Evolutionary conservation across 148 eudicot species (phyloP), one percentile per base, ranked within the genome.

Genomic region (Vaccinium myrtillus): DNA sequence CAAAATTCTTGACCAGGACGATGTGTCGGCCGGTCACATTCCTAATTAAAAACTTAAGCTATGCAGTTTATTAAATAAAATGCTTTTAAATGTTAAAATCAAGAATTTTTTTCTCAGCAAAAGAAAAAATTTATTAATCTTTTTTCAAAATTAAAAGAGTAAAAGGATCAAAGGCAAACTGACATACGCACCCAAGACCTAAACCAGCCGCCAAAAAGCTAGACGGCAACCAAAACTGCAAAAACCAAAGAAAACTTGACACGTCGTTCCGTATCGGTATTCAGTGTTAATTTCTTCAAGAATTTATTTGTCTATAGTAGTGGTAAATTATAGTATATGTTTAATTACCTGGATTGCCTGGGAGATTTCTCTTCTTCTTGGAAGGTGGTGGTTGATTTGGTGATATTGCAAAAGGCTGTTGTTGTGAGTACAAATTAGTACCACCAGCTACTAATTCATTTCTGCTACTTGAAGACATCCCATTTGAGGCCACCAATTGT

Each of bases 261-360:
- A 16, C 59, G 18, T 56, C 59, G 1, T 56, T 56, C 21, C 1
- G 19, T 56, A 56, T 56, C 21, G 19, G 6, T 55, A 15, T 55
- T 55, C 58, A 5, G 16, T 55, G 59, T 55, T 55, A 55, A 55
- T 55, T 55, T 55, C 59, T 55, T 15, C 59, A 55, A 55, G 46
- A 39, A 36, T 1, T 15, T 55, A 55, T 55, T 14, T 55, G 16
- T 56, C 15, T 15, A 54, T 3, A 16, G 7, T 18, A 55, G 12
- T 27, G 8, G 15, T 27, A 71, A 79, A 36, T 30, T 19, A 79
- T 5, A 54, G 55, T 14, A 6, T 46, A 7, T 65, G 12, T 5
- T 36, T 61, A 7, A 61, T 61, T 87, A 89, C 97, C 97, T 85
- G 97, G 97, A 86, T 94, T 91, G 46, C 97, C 97, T 4, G 97